phyloP scores from a whole-genome alignment of 2,329 filamentous ascomycete species.

The Botrytis fabae region DNA sequence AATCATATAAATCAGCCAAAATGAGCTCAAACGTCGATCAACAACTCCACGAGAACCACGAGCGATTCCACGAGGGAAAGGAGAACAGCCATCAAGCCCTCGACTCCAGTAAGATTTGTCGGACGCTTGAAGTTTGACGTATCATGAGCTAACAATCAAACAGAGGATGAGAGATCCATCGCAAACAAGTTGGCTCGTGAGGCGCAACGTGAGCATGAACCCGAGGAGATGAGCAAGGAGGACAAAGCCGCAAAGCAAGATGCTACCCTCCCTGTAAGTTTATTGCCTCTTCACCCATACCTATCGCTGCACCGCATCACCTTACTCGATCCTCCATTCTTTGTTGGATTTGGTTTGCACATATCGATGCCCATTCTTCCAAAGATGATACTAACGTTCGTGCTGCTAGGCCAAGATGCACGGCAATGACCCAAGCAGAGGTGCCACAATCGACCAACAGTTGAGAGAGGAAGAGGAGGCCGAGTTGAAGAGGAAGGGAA shows the following conservation, averaged over 20 bases:
- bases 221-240: conserved; percentile 44
- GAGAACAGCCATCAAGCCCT: conserved; percentile 65
- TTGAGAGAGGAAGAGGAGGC: conserved; percentile 68
- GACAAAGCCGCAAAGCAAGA: conserved; percentile 45
- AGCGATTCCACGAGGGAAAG: conserved; percentile 74
- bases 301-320: neutral
- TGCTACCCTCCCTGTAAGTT: conserved; percentile 57
- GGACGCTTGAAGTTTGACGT: neutral
- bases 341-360: neutral
- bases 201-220: conserved; percentile 48
- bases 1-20: conserved; percentile 16
- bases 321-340: neutral
- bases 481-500: conserved; percentile 59
- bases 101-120: conserved; percentile 64
- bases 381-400: neutral
- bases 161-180: conserved; percentile 70
- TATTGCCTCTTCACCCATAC: neutral
- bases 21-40: conserved; percentile 56
- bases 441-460: conserved; percentile 71
- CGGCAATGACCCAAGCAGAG: conserved; percentile 71
- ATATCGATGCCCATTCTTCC: neutral
- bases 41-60: conserved; percentile 71
- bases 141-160: conserved; percentile 27
- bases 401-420: conserved; percentile 58
- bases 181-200: conserved; percentile 69